These are phyloP conservation scores for Mallotus repandus DNA, from an alignment of 441 rosid species.

Conservation along the genomic window DNA sequence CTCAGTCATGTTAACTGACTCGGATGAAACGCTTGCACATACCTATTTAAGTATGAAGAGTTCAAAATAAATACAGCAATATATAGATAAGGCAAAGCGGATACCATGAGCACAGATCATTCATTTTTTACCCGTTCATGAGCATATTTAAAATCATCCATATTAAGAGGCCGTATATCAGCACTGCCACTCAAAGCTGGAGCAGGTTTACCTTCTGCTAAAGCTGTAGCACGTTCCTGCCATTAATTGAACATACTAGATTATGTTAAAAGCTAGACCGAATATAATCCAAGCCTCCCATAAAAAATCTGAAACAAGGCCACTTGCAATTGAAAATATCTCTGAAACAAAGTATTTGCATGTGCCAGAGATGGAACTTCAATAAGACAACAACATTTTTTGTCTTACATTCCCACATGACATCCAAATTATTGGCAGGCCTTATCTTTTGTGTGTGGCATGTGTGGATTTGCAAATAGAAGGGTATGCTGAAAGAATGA, in stretches of 20 bases:
- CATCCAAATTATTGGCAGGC: background rate
- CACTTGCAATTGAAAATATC: background rate
- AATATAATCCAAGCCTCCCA: background rate
- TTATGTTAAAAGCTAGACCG: background rate
- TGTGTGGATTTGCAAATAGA: background rate
- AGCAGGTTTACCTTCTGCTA: conserved; percentile 62
- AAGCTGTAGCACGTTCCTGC: conserved; percentile 63
- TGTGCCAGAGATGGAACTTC: background rate
- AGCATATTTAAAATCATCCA: conserved; percentile 68
- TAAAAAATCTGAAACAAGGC: background rate
- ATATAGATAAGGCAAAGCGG: background rate
- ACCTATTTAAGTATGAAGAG: conserved; percentile 39
- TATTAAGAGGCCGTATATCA: conserved; percentile 59
- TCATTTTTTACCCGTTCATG: conserved; percentile 59
- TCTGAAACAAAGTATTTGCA: background rate
- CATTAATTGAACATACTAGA: conserved; percentile 15
- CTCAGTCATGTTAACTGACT: conserved; percentile 89
- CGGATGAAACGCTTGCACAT: conserved; percentile 90
- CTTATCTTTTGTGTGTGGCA: background rate
- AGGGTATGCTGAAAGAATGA: background rate
- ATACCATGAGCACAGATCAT: background rate
- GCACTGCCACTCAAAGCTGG: conserved; percentile 69
- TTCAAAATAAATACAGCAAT: background rate
- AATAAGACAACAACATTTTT: background rate
- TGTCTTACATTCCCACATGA: background rate